A percentile compares a stretch with the other conserved stretches of the same genome.
Evolutionary conservation across 2,329 filamentous ascomycete genomes (phyloP).

Genomic region (Fusarium citri): DNA sequence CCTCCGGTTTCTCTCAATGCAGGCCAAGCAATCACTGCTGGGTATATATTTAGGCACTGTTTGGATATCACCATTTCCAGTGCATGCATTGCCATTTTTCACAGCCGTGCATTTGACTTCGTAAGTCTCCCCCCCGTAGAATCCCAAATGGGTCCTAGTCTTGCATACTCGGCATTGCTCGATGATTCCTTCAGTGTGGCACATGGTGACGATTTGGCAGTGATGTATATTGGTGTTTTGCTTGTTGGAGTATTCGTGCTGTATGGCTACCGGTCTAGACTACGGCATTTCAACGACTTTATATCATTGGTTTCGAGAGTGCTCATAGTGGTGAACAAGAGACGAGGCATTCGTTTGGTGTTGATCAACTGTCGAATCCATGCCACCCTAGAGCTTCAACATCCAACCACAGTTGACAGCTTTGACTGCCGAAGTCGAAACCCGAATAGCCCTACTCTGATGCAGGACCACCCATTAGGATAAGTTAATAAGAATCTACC

Average conservation of each 20-base stretch:
- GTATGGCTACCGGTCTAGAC: neutral
- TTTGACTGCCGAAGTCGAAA: constrained; percentile 19
- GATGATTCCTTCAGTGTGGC: neutral
- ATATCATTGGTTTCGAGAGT: neutral
- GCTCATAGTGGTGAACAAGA: neutral
- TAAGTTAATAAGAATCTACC: constrained; percentile 4
- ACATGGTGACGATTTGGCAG: neutral
- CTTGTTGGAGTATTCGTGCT: no score
- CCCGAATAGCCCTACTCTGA: constrained; percentile 4
- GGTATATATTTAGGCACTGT: no score
- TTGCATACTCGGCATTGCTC: neutral
- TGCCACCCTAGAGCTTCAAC: neutral
- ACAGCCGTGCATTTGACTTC: neutral
- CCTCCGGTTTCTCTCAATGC: neutral
- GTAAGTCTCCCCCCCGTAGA: no score
- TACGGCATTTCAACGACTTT: no score
- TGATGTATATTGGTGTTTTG: neutral
- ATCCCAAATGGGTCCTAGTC: no score
- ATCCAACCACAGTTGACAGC: neutral
- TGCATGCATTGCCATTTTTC: neutral
- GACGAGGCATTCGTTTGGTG: neutral
- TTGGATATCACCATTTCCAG: neutral
- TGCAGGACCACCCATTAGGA: constrained; percentile 16
- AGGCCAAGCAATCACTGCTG: neutral
- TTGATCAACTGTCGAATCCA: neutral